Conservation (phyloP, 805 yeast genomes). For the Kluyveromyces lactis region DNA sequence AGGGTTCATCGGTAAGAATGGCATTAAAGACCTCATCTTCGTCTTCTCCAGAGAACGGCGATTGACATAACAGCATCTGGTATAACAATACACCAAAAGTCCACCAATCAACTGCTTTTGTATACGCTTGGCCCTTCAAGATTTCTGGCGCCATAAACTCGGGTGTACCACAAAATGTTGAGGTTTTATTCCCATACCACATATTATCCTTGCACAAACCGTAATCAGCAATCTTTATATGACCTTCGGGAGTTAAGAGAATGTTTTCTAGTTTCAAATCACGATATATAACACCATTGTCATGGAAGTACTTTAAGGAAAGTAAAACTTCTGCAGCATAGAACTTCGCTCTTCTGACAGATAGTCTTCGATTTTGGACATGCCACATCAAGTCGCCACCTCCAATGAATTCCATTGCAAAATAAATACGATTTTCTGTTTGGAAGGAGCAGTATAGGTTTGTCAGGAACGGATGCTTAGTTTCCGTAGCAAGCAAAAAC, state of each 20-base stretch:
- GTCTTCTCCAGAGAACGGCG: constrained; percentile 96
- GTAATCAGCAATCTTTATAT: constrained; percentile 93
- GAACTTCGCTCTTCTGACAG: constrained; percentile 88
- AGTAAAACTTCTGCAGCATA: constrained; percentile 94
- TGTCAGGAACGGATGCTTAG: constrained; percentile 86
- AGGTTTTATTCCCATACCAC: constrained; percentile 79
- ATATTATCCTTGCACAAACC: constrained; percentile 94
- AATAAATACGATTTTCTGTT: constrained; percentile 93
- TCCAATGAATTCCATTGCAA: constrained; percentile 95
- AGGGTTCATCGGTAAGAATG: constrained; percentile 89
- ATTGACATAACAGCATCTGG: constrained; percentile 93
- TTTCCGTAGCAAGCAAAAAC: constrained; percentile 71
- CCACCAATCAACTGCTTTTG: constrained; percentile 99
- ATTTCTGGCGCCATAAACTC: constrained; percentile 99
- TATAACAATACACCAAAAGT: constrained; percentile 95
- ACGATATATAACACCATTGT: constrained; percentile 91
- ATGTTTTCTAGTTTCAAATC: constrained; percentile 95
- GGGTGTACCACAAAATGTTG: constrained; percentile 98
- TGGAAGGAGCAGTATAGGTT: constrained; percentile 93
- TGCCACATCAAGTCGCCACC: constrained; percentile 99
- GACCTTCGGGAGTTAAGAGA: constrained; percentile 81
- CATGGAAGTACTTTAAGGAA: constrained; percentile 89
- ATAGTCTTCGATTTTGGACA: constrained; percentile 84
- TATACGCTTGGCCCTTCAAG: constrained; percentile 83
- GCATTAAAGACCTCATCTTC: constrained; percentile 97